phyloP scores from a whole-genome alignment of 2,329 filamentous ascomycete genomes.

The Ceratocystis alfenasii region DNA sequence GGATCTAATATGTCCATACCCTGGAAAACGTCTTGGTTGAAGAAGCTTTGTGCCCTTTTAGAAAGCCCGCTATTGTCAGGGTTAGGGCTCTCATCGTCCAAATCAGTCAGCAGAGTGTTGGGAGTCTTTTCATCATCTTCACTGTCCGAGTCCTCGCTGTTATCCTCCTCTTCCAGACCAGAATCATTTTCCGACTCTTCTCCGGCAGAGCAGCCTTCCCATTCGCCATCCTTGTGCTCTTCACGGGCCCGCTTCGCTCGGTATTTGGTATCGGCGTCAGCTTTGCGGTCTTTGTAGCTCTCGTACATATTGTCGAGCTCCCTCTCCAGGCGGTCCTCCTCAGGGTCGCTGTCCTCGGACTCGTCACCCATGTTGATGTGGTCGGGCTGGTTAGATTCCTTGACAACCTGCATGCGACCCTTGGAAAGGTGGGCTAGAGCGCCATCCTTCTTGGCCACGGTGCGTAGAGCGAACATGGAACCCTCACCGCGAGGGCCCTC shows the following conservation, averaged over 20 bases:
- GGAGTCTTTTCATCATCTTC: slow-evolving; percentile 29
- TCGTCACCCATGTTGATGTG: slow-evolving; percentile 50
- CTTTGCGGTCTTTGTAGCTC: slow-evolving; percentile 66
- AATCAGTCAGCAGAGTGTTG: slow-evolving; percentile 30
- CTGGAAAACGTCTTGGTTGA: slow-evolving; percentile 89
- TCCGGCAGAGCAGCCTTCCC: slow-evolving; percentile 72
- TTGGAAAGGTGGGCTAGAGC: slow-evolving; percentile 46
- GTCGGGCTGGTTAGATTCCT: slow-evolving; percentile 38
- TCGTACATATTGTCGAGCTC: slow-evolving; percentile 84
- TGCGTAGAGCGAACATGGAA: slow-evolving; percentile 75
- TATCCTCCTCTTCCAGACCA: slow-evolving; percentile 43
- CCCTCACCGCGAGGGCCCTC: slow-evolving; percentile 65
- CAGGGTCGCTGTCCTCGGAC: slow-evolving; percentile 58
- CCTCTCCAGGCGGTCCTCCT: slow-evolving; percentile 68
- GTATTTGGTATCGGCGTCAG: slow-evolving; percentile 72
- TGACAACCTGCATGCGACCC: slow-evolving; percentile 64
- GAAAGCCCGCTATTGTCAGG: slow-evolving; percentile 43
- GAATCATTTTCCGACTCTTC: slow-evolving; percentile 49
- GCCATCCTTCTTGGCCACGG: slow-evolving; percentile 63
- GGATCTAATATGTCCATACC: slow-evolving; percentile 47
- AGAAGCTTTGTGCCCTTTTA: slow-evolving; percentile 75
- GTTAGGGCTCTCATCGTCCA: slow-evolving; percentile 33
- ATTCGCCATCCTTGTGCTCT: slow-evolving; percentile 74
- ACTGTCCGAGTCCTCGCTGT: slow-evolving; percentile 27
- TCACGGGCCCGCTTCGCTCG: slow-evolving; percentile 79